Base-by-base conservation (phyloP, 768 basidiomycete genomes). In the Holtermanniella nyarrowii region DNA sequence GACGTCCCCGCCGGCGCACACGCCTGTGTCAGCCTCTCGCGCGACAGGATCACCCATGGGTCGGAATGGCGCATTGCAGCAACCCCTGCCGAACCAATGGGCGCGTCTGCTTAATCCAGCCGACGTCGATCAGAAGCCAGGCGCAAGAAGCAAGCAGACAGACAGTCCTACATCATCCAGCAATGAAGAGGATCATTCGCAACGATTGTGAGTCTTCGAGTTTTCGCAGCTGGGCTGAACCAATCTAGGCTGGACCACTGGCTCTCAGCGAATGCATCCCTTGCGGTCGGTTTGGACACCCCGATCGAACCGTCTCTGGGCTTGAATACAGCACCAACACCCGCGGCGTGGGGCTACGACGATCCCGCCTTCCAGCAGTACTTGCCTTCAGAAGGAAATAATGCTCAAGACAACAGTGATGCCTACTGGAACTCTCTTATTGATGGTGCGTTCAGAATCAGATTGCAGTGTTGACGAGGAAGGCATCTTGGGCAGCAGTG, bases 381-480 rank as follows among this genome's bases (percentile, higher is more conserved):
- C 48, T 46, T 11, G 37, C 54, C 25, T 18, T 18, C n/a, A 3
- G 25, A 26, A 37, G 53, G 26, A 5, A 12, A 24, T 14, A 27
- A 2, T 58, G 58, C 26, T 43, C 50, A 49, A 24, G 62, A 66
- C 47, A 61, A 59, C 26, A 62, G 65, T 49, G 69, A 69, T 49
- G 62, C 63, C 40, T 71, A 71, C 44, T 71, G 69, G 69, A 68
- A 71, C 52, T 56, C 67, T 0, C 47, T 71, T 51, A 71, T 71
- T 48, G 69, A 71, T 58, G 69, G 69, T 71, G 25, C 56, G 69
- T 62, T 20, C n/a, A n/a, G n/a, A n/a, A n/a, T n/a, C n/a, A n/a
- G n/a, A n/a, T n/a, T n/a, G n/a, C n/a, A n/a, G n/a, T n/a, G n/a
- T n/a, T n/a, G n/a, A n/a, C n/a, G n/a, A n/a, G n/a, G n/a, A n/a